Percentiles rank a stretch among this genome's conserved stretches.
Conservation (phyloP, 129 eudicot genomes). For the Tanacetum coccineum region DNA sequence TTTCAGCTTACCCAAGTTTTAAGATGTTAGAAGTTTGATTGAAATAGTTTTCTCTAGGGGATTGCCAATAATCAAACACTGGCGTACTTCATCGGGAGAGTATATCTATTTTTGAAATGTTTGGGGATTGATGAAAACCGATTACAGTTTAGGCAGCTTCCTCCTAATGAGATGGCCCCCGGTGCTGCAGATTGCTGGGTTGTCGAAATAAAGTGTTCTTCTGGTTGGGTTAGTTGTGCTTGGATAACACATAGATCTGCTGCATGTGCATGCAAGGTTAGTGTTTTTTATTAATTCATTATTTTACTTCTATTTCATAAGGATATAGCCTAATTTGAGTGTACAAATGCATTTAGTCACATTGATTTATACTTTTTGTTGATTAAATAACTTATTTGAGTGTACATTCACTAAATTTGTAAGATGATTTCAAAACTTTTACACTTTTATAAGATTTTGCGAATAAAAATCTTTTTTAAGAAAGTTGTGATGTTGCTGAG, state of each 20-base stretch:
- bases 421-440: too few relatives aligned
- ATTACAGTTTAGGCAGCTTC: slow-evolving; percentile 61
- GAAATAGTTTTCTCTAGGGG: slow-evolving; percentile 31
- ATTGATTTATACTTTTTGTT: too few relatives aligned
- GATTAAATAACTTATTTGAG: too few relatives aligned
- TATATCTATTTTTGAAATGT: slow-evolving; percentile 49
- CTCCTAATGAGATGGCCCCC: slow-evolving; percentile 84
- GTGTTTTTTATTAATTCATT: not conserved
- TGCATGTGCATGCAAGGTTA: slow-evolving; percentile 62
- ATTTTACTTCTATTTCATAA: slow-evolving; percentile 8
- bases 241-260: slow-evolving; percentile 77
- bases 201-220: slow-evolving; percentile 69
- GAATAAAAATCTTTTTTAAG: too few relatives aligned
- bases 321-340: slow-evolving; percentile 46
- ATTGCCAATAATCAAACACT: slow-evolving; percentile 66
- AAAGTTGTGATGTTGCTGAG: too few relatives aligned
- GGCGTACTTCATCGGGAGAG: slow-evolving; percentile 72
- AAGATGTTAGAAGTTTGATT: too few relatives aligned
- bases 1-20: too few relatives aligned
- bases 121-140: slow-evolving; percentile 62
- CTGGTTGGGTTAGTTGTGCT: slow-evolving; percentile 77
- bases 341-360: too few relatives aligned
- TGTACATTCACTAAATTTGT: too few relatives aligned
- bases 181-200: slow-evolving; percentile 86
- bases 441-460: too few relatives aligned